Evolutionary conservation across 2,329 filamentous ascomycete genomes (phyloP), one percentile per base, ranked within the genome.

Genomic region (Periconia digitata): DNA sequence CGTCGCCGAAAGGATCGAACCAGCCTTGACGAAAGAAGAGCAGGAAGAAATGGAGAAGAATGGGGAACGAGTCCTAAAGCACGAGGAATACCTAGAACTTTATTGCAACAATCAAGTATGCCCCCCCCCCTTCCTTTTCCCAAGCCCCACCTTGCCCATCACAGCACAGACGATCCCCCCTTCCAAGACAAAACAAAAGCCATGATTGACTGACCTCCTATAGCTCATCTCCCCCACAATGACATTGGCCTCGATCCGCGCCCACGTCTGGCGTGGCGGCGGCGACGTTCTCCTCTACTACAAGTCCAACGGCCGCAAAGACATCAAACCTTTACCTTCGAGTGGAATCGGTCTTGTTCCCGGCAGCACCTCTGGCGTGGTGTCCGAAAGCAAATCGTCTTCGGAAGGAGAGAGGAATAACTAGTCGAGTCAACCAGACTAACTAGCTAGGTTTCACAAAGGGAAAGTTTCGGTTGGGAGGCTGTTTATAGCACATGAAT

Each of bases 191-290:
- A 38, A 22, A 8, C 40, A n/a, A 6, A 17, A 18, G 40, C 41
- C 43, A 18, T n/a, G n/a, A n/a, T n/a, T n/a, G n/a, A n/a, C n/a
- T n/a, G n/a, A 43, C 18, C 17, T 27, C 13, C 7, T 7, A 44
- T 46, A 79, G 77, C 71, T 87, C 49, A 78, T 97, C 21, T 83
- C 87, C 2, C 84, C 86, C 6, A 87, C 86, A 24, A 96, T 96
- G 87, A 97, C 88, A 29, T 82, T 99, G n/a, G 90, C 91, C 4
- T 96, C 92, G 0, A 85, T 99, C 37, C 86, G 92, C 24, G 87
- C 91, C 2, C 91, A 96, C 66, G 79, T 97, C 45, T 99, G 94
- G 94, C 90, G 95, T 62, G 90, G 89, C 37, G 90, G 90, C n/a
- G 92, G 88, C 61, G 94, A 99, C 72, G 88, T 99, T 55, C 74